phyloP scores from a whole-genome alignment of 129 eudicot species.

The Tagetes patula region DNA sequence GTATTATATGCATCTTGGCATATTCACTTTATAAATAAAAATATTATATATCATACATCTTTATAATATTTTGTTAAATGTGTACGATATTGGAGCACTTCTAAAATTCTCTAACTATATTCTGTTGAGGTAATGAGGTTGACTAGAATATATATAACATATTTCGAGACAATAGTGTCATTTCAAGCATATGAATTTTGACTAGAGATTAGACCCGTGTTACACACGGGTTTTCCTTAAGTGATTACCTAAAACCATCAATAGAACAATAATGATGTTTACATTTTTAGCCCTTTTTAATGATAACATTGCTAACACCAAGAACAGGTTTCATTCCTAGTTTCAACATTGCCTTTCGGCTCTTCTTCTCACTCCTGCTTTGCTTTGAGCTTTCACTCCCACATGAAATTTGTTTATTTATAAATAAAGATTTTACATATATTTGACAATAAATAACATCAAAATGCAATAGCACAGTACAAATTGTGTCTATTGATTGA shows the following conservation, averaged over 20 bases:
- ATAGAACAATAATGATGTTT: neutral
- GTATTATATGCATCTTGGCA: constrained; percentile 3
- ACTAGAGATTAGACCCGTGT: too few species aligned
- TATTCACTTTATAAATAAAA: neutral
- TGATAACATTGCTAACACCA: constrained; percentile 86
- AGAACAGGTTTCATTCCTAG: constrained; percentile 83
- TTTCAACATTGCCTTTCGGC: constrained; percentile 89
- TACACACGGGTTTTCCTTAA: too few species aligned
- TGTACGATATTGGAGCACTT: constrained; percentile 10
- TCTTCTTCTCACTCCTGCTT: constrained; percentile 95
- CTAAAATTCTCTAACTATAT: neutral
- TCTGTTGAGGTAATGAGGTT: neutral
- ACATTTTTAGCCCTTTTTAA: constrained; percentile 85
- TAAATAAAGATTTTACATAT: neutral
- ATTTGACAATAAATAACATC: neutral
- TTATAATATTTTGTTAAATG: neutral
- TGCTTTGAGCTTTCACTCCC: constrained; percentile 63
- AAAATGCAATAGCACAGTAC: neutral
- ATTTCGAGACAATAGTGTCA: neutral
- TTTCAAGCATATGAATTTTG: neutral
- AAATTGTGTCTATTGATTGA: neutral
- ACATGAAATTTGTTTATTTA: constrained; percentile 29
- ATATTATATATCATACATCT: neutral
- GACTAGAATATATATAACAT: neutral
- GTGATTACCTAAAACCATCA: neutral